Conservation (phyloP, 2,329 filamentous ascomycete species). For the Penicillium sp. region DNA sequence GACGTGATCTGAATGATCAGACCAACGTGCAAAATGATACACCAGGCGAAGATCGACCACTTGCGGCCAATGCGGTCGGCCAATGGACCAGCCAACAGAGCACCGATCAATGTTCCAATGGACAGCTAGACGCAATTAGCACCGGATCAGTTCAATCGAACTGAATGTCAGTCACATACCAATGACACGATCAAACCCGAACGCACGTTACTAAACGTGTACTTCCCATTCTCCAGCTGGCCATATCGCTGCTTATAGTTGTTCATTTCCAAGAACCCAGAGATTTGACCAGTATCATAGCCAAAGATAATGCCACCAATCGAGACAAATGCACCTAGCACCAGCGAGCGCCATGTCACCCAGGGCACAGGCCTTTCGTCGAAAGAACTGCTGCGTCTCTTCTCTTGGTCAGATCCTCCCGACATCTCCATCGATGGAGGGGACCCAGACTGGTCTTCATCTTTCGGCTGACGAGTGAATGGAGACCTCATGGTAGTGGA, state of each 20-base stretch:
- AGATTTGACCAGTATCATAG: slow-evolving; percentile 47
- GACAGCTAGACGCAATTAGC: slow-evolving; percentile 27
- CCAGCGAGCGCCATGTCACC: slow-evolving; percentile 38
- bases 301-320: slow-evolving; percentile 48
- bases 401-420: slow-evolving; percentile 11
- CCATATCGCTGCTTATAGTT: slow-evolving; percentile 43
- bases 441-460: not conserved
- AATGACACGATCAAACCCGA: slow-evolving; percentile 44
- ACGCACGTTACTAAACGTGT: slow-evolving; percentile 42
- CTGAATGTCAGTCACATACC: slow-evolving; percentile 12
- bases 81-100: slow-evolving; percentile 40
- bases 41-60: slow-evolving; percentile 43
- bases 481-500: slow-evolving; percentile 12
- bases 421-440: slow-evolving; percentile 15
- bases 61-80: slow-evolving; percentile 45
- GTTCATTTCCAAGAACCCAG: slow-evolving; percentile 43
- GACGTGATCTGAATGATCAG: slow-evolving; percentile 46
- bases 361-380: slow-evolving; percentile 32
- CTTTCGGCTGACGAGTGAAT: slow-evolving; percentile 7
- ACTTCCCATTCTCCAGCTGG: slow-evolving; percentile 32
- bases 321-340: slow-evolving; percentile 45
- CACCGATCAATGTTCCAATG: slow-evolving; percentile 45
- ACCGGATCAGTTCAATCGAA: not conserved
- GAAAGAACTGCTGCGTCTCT: slow-evolving; percentile 12
- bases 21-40: slow-evolving; percentile 41